These are phyloP conservation scores for Geosmithia flava DNA, from an alignment of 2,329 filamentous ascomycete species.

Conservation along the genomic window DNA sequence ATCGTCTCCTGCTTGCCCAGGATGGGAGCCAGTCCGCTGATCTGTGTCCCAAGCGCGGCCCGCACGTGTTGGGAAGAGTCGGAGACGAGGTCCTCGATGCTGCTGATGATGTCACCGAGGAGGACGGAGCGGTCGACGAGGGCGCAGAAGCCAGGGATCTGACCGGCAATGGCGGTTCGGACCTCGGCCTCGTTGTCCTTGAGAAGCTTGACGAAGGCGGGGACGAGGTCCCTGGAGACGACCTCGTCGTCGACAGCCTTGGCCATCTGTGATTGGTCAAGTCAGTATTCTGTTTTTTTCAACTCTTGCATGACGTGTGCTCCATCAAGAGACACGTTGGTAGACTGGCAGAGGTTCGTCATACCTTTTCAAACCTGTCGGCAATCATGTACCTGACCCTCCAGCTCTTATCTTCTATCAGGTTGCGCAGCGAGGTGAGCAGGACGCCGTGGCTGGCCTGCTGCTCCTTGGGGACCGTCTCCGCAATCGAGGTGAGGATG, in stretches of 20 bases:
- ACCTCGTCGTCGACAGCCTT: conserved; percentile 98
- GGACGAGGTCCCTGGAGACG: conserved; percentile 83
- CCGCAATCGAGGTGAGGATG: conserved; percentile 89
- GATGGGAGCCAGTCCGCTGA: conserved; percentile 91
- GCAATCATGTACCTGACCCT: conserved; percentile 98
- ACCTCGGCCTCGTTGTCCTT: conserved; percentile 98
- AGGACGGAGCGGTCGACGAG: conserved; percentile 79
- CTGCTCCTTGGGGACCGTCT: conserved; percentile 95
- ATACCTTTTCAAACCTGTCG: conserved; percentile 91
- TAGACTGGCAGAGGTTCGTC: too few relatives aligned
- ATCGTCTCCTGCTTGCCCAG: conserved; percentile 98
- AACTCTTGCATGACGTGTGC: not conserved
- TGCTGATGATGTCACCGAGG: conserved; percentile 92
- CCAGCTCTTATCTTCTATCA: conserved; percentile 99
- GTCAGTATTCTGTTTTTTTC: not conserved
- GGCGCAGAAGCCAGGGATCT: conserved; percentile 93
- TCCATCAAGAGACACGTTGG: too few relatives aligned
- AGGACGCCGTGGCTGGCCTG: conserved; percentile 92
- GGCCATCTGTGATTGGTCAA: conserved; percentile 54
- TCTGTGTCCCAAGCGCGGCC: conserved; percentile 88
- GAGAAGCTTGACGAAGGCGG: conserved; percentile 91
- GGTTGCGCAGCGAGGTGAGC: conserved; percentile 74
- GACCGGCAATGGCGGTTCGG: conserved; percentile 88
- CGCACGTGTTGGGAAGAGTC: conserved; percentile 96
- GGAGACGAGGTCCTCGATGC: conserved; percentile 89